A percentile compares a stretch with the other conserved stretches of the same genome.
These are phyloP conservation scores for Fusarium scirpi DNA, from an alignment of 2,329 filamentous ascomycete species.

Conservation along the genomic window DNA sequence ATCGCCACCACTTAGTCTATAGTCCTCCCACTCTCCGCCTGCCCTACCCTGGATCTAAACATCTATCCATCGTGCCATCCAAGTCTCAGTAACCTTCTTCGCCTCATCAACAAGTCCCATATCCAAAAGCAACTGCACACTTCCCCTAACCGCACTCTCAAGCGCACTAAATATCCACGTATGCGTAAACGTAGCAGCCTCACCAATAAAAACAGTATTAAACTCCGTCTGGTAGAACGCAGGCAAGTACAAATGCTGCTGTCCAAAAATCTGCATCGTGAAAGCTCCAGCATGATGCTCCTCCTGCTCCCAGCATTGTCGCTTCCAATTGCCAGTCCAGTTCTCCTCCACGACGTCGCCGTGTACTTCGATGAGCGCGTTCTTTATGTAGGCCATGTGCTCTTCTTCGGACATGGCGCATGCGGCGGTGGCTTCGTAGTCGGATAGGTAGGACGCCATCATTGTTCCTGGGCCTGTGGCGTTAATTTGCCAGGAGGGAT, in stretches of 20 bases:
- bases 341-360: constrained; percentile 62
- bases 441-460: constrained; percentile 40
- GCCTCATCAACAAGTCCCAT: constrained; percentile 71
- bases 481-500: constrained; percentile 36
- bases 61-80: constrained; percentile 70
- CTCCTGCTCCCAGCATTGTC: constrained; percentile 69
- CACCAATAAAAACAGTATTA: constrained; percentile 50
- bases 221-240: constrained; percentile 71
- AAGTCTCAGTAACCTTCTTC: constrained; percentile 65
- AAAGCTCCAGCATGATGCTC: constrained; percentile 69
- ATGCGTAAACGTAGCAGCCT: constrained; percentile 65
- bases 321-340: constrained; percentile 68
- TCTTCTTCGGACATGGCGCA: constrained; percentile 40
- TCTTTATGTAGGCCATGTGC: constrained; percentile 38
- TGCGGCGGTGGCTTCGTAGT: constrained; percentile 28
- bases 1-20: background rate
- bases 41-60: background rate
- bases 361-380: constrained; percentile 32
- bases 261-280: constrained; percentile 62
- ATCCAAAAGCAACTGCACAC: constrained; percentile 65
- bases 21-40: background rate
- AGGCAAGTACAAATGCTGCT: constrained; percentile 70
- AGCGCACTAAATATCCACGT: constrained; percentile 65
- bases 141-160: constrained; percentile 67
- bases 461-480: constrained; percentile 33